Percentiles rank a stretch among this genome's conserved stretches.
Evolutionary conservation across 2,329 filamentous ascomycete species (phyloP).

Genomic region (Calonectria hawksworthii): DNA sequence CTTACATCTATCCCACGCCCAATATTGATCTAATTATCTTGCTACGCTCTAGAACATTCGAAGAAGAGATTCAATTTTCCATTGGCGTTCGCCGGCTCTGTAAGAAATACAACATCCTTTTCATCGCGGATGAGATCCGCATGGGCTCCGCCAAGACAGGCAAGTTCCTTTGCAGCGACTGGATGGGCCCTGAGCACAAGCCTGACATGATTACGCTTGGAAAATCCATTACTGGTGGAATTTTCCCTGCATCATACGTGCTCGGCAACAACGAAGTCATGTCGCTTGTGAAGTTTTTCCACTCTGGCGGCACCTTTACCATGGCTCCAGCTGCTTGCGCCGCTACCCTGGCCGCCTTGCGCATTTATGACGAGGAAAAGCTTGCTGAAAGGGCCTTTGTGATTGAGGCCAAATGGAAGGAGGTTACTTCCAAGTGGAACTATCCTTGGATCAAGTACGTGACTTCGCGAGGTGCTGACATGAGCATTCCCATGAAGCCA

Average conservation of each 20-base stretch:
- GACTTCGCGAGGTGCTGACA: background rate
- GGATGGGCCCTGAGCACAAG: background rate
- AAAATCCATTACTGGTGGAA: background rate
- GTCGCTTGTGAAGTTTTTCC: background rate
- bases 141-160: background rate
- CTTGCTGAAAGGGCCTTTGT: background rate
- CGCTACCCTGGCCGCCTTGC: background rate
- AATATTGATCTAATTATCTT: background rate
- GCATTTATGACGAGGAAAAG: background rate
- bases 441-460: background rate
- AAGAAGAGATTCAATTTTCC: background rate
- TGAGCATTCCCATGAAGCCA: constrained; percentile 6
- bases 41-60: background rate
- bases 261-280: background rate
- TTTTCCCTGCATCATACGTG: background rate
- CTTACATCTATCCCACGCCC: background rate
- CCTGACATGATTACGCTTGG: background rate
- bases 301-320: background rate
- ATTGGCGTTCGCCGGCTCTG: background rate
- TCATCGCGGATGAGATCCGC: background rate
- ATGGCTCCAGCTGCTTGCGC: background rate
- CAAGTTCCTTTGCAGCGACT: background rate
- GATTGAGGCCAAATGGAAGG: background rate
- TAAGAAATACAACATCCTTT: constrained; percentile 1
- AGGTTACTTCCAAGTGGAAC: background rate